Percentiles rank a stretch among this genome's conserved stretches.
These are phyloP conservation scores for Venturia pyrina DNA, from an alignment of 2,329 filamentous ascomycete species.

Conservation along the genomic window DNA sequence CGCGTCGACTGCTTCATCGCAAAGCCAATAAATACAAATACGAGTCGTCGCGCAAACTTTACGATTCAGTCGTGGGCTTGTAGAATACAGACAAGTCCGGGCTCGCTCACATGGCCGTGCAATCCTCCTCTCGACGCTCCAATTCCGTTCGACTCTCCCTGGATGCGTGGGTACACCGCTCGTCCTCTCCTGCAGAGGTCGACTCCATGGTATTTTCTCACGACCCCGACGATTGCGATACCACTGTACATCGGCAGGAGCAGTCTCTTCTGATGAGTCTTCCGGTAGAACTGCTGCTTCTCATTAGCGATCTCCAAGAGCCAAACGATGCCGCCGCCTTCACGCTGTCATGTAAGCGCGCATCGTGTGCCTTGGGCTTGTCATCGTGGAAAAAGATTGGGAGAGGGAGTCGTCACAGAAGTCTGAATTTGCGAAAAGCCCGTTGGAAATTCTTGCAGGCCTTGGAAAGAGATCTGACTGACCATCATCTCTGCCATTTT, in stretches of 20 bases:
- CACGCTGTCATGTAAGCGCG: conserved; percentile 3
- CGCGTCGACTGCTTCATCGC: too few species aligned
- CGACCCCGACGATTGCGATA: background rate
- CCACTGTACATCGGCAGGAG: background rate
- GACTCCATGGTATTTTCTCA: background rate
- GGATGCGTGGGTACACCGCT: background rate
- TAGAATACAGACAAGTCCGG: background rate
- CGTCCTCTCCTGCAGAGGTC: background rate
- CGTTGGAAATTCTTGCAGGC: background rate
- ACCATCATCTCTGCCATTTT: conserved; percentile 3
- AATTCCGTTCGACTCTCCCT: background rate
- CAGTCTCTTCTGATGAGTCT: background rate
- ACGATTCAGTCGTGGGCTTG: too few species aligned
- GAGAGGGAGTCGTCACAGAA: background rate
- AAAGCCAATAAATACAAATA: too few species aligned
- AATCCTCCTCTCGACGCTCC: background rate
- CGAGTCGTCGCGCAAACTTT: too few species aligned
- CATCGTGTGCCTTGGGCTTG: conserved; percentile 1
- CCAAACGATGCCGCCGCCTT: background rate
- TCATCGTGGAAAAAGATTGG: background rate
- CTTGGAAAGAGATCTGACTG: background rate
- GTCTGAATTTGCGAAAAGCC: background rate
- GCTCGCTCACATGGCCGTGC: background rate
- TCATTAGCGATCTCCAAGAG: background rate
- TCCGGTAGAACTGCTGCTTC: background rate